phyloP scores from a whole-genome alignment of 495 filamentous ascomycete species.

The Viridothelium virens region DNA sequence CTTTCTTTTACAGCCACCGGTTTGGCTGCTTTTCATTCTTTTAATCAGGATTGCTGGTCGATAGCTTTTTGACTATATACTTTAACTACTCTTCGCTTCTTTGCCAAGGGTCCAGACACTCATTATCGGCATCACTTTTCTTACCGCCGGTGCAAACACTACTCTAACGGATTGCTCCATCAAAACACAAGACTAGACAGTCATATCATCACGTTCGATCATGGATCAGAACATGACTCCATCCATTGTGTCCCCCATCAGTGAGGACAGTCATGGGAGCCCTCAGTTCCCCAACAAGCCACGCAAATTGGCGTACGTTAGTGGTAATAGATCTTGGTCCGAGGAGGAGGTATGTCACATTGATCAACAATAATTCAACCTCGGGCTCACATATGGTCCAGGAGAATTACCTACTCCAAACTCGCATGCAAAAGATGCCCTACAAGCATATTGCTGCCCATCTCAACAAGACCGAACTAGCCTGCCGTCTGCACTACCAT shows the following conservation, averaged over 20 bases:
- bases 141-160: neutral
- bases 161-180: neutral
- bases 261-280: conserved; percentile 23
- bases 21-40: conserved; percentile 34
- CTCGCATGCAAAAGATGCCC: conserved; percentile 75
- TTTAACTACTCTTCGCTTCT: conserved; percentile 18
- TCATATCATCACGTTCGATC: neutral
- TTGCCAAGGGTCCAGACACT: conserved; percentile 11
- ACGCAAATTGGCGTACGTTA: conserved; percentile 30
- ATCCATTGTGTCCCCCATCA: conserved; percentile 24
- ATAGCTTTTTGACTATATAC: conserved; percentile 17
- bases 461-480: conserved; percentile 77
- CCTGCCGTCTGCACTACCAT: conserved; percentile 77
- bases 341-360: conserved; percentile 29
- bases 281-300: conserved; percentile 6
- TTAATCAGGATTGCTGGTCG: conserved; percentile 33
- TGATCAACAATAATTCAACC: conserved; percentile 12
- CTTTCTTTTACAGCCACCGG: conserved; percentile 34
- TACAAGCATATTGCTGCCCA: conserved; percentile 83
- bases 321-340: conserved; percentile 34
- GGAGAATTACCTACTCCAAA: conserved; percentile 80
- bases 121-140: conserved; percentile 26
- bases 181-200: neutral
- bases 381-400: conserved; percentile 27
- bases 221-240: conserved; percentile 10